phyloP scores from a whole-genome alignment of 2,329 filamentous ascomycete genomes.

The Chlorencoelia australis region DNA sequence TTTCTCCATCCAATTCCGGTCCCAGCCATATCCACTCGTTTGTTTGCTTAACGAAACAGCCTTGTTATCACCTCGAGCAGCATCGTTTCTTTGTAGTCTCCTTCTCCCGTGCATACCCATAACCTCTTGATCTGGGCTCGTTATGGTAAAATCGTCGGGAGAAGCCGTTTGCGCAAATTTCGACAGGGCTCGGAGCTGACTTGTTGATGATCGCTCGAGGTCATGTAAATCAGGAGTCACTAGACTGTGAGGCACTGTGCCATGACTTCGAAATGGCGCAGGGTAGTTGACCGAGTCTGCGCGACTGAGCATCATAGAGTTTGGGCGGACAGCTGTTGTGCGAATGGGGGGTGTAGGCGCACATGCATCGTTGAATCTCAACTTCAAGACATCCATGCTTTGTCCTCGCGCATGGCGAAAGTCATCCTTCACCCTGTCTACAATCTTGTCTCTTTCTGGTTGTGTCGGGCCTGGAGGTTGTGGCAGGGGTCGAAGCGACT shows the following conservation, averaged over 20 bases:
- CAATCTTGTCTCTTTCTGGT: conserved; percentile 34
- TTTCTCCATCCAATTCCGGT: conserved; percentile 97
- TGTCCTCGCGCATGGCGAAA: conserved; percentile 29
- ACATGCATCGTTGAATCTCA: conserved; percentile 1
- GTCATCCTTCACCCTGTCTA: conserved; percentile 49
- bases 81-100: conserved; percentile 64
- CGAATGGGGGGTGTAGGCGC: conserved; percentile 7
- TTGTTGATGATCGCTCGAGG: conserved; percentile 80
- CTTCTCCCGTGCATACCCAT: conserved; percentile 77
- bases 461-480: conserved; percentile 48
- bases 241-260: conserved; percentile 32
- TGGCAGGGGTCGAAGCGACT: conserved; percentile 65
- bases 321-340: conserved; percentile 34
- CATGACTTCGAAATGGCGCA: conserved; percentile 3
- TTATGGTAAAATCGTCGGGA: conserved; percentile 72
- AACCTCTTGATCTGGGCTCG: conserved; percentile 72
- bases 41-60: conserved; percentile 37
- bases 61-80: conserved; percentile 29
- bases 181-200: conserved; percentile 79
- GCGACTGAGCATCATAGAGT: conserved; percentile 50
- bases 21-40: conserved; percentile 55
- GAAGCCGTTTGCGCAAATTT: conserved; percentile 67
- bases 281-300: conserved; percentile 38
- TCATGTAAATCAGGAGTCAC: conserved; percentile 66
- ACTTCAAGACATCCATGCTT: conserved; percentile 9